A percentile compares a stretch with the other conserved stretches of the same genome.
Evolutionary conservation across 2,329 filamentous ascomycete genomes (phyloP).

Genomic region (Colletotrichum limetticola): DNA sequence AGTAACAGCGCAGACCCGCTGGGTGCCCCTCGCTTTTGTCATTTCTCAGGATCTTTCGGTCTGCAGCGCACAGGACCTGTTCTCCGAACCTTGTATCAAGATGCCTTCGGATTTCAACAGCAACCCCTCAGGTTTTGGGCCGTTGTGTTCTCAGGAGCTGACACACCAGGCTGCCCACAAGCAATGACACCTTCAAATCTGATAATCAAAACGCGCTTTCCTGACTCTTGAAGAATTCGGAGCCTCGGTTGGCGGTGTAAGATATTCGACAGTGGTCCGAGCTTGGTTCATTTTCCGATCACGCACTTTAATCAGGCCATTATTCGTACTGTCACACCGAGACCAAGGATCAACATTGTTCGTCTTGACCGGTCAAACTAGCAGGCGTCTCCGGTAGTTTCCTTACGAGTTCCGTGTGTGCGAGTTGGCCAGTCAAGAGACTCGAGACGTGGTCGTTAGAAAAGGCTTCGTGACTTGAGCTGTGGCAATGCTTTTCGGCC

Average conservation of each 20-base stretch:
- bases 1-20: slow-evolving; percentile 11
- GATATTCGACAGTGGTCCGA: not conserved
- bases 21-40: slow-evolving; percentile 11
- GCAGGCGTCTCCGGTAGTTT: not conserved
- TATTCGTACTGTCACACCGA: slow-evolving; percentile 7
- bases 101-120: not conserved
- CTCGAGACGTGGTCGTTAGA: not conserved
- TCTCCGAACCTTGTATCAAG: not conserved
- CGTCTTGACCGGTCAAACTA: not conserved
- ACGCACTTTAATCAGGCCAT: slow-evolving; percentile 6
- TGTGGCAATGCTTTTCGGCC: not conserved
- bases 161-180: not conserved
- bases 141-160: not conserved
- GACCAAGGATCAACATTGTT: not conserved
- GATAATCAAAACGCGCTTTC: not conserved
- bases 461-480: slow-evolving; percentile 8
- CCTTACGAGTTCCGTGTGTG: not conserved
- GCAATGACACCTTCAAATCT: not conserved
- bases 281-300: slow-evolving; percentile 16
- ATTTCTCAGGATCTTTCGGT: slow-evolving; percentile 24
- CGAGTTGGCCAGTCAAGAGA: not conserved
- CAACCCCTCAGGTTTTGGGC: not conserved
- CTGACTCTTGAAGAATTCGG: not conserved
- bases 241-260: slow-evolving; percentile 14
- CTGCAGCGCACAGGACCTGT: slow-evolving; percentile 1